phyloP scores from a whole-genome alignment of 2,329 filamentous ascomycete species.

The Nemania abortiva region DNA sequence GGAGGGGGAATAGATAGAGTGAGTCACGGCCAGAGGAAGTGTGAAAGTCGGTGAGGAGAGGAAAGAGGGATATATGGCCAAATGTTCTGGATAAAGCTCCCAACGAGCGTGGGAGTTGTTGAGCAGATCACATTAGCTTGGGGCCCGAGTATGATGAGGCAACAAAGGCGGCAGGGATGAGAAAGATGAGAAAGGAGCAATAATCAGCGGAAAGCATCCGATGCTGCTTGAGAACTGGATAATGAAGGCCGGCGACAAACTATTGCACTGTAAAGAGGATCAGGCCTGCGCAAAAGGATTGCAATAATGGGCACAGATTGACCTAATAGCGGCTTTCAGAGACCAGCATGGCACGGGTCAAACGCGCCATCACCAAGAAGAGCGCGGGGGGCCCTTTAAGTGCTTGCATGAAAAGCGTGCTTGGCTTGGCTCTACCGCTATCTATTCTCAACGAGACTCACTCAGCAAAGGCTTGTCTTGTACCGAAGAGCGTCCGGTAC shows the following conservation, averaged over 20 bases:
- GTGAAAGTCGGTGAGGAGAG: slow-evolving; percentile 59
- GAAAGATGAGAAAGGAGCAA: slow-evolving; percentile 42
- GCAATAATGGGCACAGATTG: slow-evolving; percentile 26
- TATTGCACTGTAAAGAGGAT: slow-evolving; percentile 38
- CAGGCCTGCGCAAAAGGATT: slow-evolving; percentile 42
- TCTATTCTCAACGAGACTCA: slow-evolving; percentile 39
- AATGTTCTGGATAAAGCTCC: slow-evolving; percentile 46
- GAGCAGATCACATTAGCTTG: slow-evolving; percentile 50
- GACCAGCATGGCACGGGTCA: slow-evolving; percentile 39
- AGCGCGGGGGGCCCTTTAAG: slow-evolving; percentile 49
- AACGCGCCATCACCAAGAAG: slow-evolving; percentile 40
- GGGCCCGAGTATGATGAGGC: slow-evolving; percentile 46
- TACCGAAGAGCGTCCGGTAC: slow-evolving; percentile 22
- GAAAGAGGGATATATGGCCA: slow-evolving; percentile 55
- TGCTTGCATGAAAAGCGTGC: slow-evolving; percentile 53
- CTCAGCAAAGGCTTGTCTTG: slow-evolving; percentile 10
- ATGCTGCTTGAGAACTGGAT: slow-evolving; percentile 44
- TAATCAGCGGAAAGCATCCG: slow-evolving; percentile 39
- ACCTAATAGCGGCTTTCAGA: slow-evolving; percentile 34
- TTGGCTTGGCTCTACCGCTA: slow-evolving; percentile 41
- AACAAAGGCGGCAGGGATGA: slow-evolving; percentile 42
- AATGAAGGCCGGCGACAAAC: slow-evolving; percentile 43
- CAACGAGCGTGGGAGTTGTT: slow-evolving; percentile 43
- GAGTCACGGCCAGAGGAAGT: slow-evolving; percentile 53
- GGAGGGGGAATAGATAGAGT: slow-evolving; percentile 52